Percentiles rank a stretch among this genome's conserved stretches.
These are phyloP conservation scores for Acorus gramineus DNA, from an alignment of 106 monocot genomes.

Conservation along the genomic window DNA sequence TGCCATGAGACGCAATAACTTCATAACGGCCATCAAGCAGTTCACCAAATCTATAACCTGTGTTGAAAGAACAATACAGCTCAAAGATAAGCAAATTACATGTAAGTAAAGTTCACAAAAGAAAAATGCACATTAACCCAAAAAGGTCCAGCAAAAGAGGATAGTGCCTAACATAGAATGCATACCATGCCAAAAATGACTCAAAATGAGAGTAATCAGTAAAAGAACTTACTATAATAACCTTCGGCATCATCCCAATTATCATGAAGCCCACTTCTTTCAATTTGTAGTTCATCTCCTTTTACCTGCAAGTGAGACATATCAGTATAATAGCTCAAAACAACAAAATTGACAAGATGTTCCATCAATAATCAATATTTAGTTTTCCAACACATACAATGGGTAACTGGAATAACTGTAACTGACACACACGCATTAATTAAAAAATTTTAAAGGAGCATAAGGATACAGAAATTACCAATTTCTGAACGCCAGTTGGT, in stretches of 20 bases:
- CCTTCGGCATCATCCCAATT: slow-evolving; percentile 99
- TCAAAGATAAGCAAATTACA: neutral
- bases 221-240: slow-evolving; percentile 75
- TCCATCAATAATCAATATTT: no score
- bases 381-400: no score
- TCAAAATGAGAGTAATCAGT: no score
- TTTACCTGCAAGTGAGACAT: slow-evolving; percentile 48
- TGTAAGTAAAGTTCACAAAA: neutral
- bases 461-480: slow-evolving; percentile 24
- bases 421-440: neutral
- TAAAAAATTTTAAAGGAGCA: neutral
- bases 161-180: no score
- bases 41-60: slow-evolving; percentile 86
- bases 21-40: slow-evolving; percentile 93
- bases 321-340: neutral
- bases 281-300: slow-evolving; percentile 53
- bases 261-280: slow-evolving; percentile 71
- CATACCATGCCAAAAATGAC: neutral
- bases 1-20: slow-evolving; percentile 91
- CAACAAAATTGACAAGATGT: neutral
- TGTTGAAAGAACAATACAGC: neutral
- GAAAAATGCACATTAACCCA: no score
- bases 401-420: no score
- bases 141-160: no score
- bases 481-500: slow-evolving; percentile 60